These are phyloP conservation scores for Parachlorella kessleri DNA, from an alignment of 139 green algal species.

Conservation along the genomic window DNA sequence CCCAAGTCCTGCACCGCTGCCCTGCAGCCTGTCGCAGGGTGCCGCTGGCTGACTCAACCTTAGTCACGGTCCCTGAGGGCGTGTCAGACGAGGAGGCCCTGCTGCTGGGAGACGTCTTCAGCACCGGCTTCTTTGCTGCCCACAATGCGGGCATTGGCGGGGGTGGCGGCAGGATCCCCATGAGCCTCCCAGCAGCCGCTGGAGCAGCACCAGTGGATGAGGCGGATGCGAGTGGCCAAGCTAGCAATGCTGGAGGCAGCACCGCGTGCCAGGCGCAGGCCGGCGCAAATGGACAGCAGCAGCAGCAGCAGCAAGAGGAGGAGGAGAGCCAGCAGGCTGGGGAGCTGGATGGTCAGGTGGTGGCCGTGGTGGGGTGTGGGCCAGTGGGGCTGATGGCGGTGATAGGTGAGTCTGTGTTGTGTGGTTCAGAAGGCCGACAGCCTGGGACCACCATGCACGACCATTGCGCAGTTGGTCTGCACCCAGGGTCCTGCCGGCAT, in stretches of 20 bases:
- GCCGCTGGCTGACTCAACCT: constrained; percentile 58
- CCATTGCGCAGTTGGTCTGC: too few relatives aligned
- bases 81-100: constrained; percentile 56
- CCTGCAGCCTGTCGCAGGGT: constrained; percentile 55
- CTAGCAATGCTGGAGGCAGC: neutral
- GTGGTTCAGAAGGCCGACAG: too few relatives aligned
- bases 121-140: constrained; percentile 31
- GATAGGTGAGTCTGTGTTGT: constrained; percentile 51
- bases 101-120: constrained; percentile 51
- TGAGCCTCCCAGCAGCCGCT: too few relatives aligned
- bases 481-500: too few relatives aligned
- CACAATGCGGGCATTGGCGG: constrained; percentile 20
- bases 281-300: neutral
- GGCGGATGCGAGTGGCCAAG: constrained; percentile 3
- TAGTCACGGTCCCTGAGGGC: constrained; percentile 47
- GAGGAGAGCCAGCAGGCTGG: neutral
- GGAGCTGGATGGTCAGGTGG: constrained; percentile 32
- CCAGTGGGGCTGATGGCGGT: constrained; percentile 71
- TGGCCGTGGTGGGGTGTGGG: constrained; percentile 71
- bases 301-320: neutral
- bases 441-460: too few relatives aligned
- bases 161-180: too few relatives aligned
- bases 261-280: neutral
- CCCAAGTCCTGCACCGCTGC: too few relatives aligned
- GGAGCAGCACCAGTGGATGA: neutral